These are phyloP conservation scores for Trichoderma gamsii DNA, from an alignment of 495 filamentous ascomycete species.

Conservation along the genomic window DNA sequence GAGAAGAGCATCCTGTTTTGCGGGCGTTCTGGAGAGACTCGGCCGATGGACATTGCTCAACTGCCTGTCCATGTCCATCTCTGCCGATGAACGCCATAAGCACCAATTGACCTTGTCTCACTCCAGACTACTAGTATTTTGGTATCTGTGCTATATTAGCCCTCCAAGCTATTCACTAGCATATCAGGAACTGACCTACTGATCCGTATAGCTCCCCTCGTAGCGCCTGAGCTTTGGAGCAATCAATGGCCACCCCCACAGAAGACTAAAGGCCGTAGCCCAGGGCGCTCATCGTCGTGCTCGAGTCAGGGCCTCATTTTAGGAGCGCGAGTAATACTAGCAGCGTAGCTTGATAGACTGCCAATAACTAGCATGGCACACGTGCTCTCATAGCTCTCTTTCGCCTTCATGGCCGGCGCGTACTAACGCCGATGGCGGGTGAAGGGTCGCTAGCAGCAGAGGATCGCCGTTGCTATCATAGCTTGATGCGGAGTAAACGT, in stretches of 20 bases:
- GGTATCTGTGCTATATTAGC: not conserved
- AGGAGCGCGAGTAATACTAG: constrained; percentile 7
- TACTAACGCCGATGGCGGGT: constrained; percentile 1
- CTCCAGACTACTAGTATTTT: not conserved
- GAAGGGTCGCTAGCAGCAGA: not conserved
- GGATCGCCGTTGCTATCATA: constrained; percentile 6
- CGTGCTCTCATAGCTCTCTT: not conserved
- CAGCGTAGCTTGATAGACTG: not conserved
- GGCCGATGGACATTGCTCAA: not conserved
- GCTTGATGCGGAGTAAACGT: not conserved
- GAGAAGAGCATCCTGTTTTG: not conserved
- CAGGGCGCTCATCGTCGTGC: not conserved
- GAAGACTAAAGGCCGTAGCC: not conserved
- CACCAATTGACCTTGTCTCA: constrained; percentile 7
- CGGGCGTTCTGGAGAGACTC: constrained; percentile 2
- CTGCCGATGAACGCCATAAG: not conserved
- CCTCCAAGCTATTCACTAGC: not conserved
- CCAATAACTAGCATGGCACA: not conserved
- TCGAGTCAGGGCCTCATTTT: not conserved
- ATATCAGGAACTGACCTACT: not conserved
- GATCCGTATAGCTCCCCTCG: not conserved
- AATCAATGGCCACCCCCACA: not conserved
- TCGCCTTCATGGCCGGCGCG: not conserved
- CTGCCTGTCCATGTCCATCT: not conserved
- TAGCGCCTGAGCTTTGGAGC: not conserved